Conservation (phyloP, 306 rosid genomes). For the Prunus padus region DNA sequence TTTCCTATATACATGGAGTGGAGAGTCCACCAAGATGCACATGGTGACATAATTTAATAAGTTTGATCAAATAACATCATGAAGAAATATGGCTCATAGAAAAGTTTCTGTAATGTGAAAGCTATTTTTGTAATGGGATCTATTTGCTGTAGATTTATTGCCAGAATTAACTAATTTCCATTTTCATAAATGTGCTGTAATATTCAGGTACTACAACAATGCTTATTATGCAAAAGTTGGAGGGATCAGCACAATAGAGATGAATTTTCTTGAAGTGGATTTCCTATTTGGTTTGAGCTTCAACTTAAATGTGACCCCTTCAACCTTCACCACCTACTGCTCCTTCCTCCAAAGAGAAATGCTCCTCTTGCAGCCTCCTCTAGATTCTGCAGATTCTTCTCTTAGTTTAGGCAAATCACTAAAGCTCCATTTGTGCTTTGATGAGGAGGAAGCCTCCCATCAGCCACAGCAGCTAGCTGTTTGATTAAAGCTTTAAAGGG, state of each 20-base stretch:
- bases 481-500: slow-evolving; percentile 30
- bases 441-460: slow-evolving; percentile 75
- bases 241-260: slow-evolving; percentile 86
- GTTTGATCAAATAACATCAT: neutral
- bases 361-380: slow-evolving; percentile 66
- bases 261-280: slow-evolving; percentile 92
- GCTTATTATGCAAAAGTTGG: slow-evolving; percentile 98
- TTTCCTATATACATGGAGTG: neutral
- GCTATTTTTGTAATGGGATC: neutral
- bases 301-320: slow-evolving; percentile 74
- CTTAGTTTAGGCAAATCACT: slow-evolving; percentile 47
- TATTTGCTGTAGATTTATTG: neutral
- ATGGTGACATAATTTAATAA: neutral
- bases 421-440: slow-evolving; percentile 57
- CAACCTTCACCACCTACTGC: slow-evolving; percentile 70
- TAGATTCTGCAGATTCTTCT: slow-evolving; percentile 50
- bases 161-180: neutral
- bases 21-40: slow-evolving; percentile 12
- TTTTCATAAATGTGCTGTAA: neutral
- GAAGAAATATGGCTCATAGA: neutral
- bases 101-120: neutral
- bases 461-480: slow-evolving; percentile 76
- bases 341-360: slow-evolving; percentile 72
- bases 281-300: slow-evolving; percentile 88
- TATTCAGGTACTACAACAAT: slow-evolving; percentile 82